phyloP scores from a whole-genome alignment of 2,329 filamentous ascomycete species.

The Lachnellula suecica region DNA sequence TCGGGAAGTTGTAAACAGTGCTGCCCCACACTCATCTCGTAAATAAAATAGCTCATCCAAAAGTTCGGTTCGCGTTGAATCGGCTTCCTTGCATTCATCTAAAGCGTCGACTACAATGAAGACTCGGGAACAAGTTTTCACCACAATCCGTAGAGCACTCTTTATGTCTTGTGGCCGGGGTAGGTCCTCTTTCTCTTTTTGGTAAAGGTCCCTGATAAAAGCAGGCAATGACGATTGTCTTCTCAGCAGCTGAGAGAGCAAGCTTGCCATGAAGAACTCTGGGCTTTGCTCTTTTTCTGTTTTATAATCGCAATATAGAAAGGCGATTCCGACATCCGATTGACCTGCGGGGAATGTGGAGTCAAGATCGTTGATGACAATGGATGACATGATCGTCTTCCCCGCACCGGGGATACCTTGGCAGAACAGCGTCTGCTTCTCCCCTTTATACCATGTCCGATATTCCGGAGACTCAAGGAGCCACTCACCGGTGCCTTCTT shows the following conservation, averaged over 20 bases:
- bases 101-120: no score
- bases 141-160: no score
- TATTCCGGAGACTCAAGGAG: conserved; percentile 12
- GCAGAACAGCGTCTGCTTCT: conserved; percentile 9
- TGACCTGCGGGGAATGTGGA: conserved; percentile 19
- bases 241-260: conserved; percentile 34
- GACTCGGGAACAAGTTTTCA: no score
- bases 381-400: conserved; percentile 45
- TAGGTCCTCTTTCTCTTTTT: no score
- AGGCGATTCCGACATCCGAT: conserved; percentile 18
- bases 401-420: conserved; percentile 40
- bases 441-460: conserved; percentile 4
- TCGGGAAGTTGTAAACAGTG: no score
- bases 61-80: no score
- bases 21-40: no score
- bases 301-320: conserved; percentile 17
- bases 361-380: conserved; percentile 41
- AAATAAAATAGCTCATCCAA: no score
- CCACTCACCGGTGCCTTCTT: conserved; percentile 29
- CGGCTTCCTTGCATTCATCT: no score
- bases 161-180: no score
- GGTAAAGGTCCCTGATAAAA: no score
- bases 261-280: conserved; percentile 23
- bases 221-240: no score
- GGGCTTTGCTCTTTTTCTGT: conserved; percentile 25